Base-by-base conservation (phyloP, 2,329 filamentous ascomycete species). In the Aspergillus caelatus region DNA sequence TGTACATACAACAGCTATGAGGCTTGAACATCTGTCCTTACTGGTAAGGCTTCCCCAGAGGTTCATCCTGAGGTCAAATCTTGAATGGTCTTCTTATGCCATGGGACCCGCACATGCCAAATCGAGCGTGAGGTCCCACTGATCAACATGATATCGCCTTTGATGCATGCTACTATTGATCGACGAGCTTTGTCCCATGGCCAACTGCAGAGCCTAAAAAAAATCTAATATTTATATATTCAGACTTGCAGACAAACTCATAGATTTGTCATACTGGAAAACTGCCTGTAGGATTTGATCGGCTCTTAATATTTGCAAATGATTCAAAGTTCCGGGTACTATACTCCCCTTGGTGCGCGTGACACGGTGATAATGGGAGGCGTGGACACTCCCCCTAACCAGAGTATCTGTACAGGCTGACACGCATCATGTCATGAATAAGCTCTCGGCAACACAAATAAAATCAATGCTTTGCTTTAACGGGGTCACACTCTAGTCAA, bases 61-160 rank as follows among this genome's bases (percentile, higher is more conserved):
- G 48, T 32, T 52, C 28, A 32, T 34, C 28, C 28, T 52, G 28
- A 34, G 4, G n/a, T 30, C 48, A n/a, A n/a, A 32, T 28, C 9
- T 9, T 16, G 14, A 26, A 30, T 19, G 12, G 28, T n/a, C 21
- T 52, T 11, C 48, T 21, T 19, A 19, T n/a, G 10, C 6, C 26
- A 34, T 36, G 14, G 14, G 64, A 66, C 57, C 62, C 62, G 62
- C 62, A 57, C 36, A 43, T 39, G 36, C 60, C 46, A 61, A 60
- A 30, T 60, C 46, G 53, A 56, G 34, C 28, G 21, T 39, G n/a
- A 8, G 52, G 58, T 60, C 59, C 64, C 64, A 64, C 64, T 64
- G 64, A 66, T 66, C 64, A 64, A 39, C 64, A 62, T 58, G 16
- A 28, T 43, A 50, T 34, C 48, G 30, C 8, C 19, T 34, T 34